Percentiles rank a stretch among this genome's conserved stretches.
Evolutionary conservation across 441 rosid species (phyloP).

Genomic region (Jatropha multifida): DNA sequence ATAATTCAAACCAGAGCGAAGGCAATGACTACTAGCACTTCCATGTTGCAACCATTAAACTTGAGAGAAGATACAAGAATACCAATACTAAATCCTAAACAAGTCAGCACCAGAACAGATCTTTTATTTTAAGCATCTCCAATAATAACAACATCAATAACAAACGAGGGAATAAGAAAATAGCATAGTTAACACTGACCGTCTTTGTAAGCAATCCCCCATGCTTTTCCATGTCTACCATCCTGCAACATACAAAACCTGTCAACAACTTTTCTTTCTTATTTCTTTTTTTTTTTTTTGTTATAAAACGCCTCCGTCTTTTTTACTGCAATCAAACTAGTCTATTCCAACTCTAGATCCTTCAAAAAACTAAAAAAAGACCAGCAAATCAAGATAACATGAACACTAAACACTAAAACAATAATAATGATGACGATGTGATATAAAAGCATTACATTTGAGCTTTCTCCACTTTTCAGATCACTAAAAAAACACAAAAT

Average conservation of each 20-base stretch:
- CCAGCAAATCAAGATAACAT: neutral
- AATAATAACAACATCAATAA: neutral
- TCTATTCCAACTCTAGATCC: neutral
- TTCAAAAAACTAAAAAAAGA: too few relatives aligned
- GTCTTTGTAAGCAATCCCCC: constrained; percentile 87
- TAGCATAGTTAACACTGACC: constrained; percentile 48
- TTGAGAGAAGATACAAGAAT: neutral
- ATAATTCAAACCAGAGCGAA: neutral
- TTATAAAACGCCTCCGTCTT: too few relatives aligned
- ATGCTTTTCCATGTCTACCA: constrained; percentile 93
- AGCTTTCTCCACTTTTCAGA: neutral
- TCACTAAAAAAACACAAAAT: neutral
- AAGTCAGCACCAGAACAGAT: neutral
- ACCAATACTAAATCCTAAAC: neutral
- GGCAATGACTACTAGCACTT: neutral
- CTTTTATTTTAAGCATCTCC: neutral
- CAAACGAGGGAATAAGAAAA: neutral
- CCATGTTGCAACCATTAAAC: neutral
- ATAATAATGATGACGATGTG: too few relatives aligned
- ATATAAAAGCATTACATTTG: neutral
- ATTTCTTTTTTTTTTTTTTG: too few relatives aligned
- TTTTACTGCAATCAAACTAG: neutral
- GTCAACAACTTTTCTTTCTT: neutral
- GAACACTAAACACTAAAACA: constrained; percentile 15
- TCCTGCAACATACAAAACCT: constrained; percentile 51